These are phyloP conservation scores for Graphiopsis chlorocephala DNA, from an alignment of 2,329 filamentous ascomycete species.

Conservation along the genomic window DNA sequence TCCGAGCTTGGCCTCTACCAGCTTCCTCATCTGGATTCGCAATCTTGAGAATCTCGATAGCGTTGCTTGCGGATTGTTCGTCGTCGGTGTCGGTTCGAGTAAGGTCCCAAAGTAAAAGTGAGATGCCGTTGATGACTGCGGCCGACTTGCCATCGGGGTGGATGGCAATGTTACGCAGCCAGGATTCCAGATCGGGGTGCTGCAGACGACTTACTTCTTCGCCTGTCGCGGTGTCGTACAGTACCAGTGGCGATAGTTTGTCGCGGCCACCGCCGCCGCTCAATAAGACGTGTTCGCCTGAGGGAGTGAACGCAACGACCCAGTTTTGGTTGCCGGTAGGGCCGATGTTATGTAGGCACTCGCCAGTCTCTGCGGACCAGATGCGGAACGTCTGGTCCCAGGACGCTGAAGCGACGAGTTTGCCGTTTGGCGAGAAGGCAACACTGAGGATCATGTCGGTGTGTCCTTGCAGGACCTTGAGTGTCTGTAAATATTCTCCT, in stretches of 20 bases:
- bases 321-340: slow-evolving; percentile 16
- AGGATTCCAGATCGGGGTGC: background rate
- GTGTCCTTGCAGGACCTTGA: slow-evolving; percentile 19
- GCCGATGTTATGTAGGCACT: slow-evolving; percentile 17
- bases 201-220: background rate
- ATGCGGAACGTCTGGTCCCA: slow-evolving; percentile 23
- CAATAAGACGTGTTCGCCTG: background rate
- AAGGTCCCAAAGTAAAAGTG: background rate
- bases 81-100: background rate
- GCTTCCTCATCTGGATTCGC: background rate
- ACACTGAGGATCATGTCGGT: slow-evolving; percentile 24
- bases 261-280: background rate
- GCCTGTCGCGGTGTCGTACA: background rate
- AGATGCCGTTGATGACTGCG: background rate
- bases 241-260: background rate
- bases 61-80: background rate
- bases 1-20: background rate
- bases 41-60: background rate
- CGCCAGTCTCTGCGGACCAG: slow-evolving; percentile 18
- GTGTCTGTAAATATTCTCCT: background rate
- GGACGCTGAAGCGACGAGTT: slow-evolving; percentile 20
- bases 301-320: background rate
- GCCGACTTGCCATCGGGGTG: background rate
- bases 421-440: slow-evolving; percentile 19
- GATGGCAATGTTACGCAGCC: background rate